Conservation (phyloP, 2,329 filamentous ascomycete species). For the Myriosclerotinia duriaeana region DNA sequence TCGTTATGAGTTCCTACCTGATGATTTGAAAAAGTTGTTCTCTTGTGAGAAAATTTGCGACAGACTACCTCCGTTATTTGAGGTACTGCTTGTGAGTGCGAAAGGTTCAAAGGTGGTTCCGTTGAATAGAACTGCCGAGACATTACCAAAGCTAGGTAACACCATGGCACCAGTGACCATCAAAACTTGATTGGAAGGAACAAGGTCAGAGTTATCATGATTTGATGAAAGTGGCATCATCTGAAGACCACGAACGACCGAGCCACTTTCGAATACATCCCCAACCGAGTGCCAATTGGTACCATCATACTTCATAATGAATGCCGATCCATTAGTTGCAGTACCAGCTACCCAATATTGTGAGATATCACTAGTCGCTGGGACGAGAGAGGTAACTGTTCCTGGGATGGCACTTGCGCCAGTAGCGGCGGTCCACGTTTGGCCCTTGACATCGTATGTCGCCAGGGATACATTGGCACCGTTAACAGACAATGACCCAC, state of each 20-base stretch:
- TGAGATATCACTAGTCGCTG: constrained; percentile 68
- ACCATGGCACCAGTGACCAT: constrained; percentile 82
- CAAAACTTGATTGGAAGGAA: constrained; percentile 68
- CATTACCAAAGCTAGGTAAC: constrained; percentile 73
- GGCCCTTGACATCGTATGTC: constrained; percentile 66
- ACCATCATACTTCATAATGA: constrained; percentile 80
- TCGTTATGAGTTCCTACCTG: constrained; percentile 51
- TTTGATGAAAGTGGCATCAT: constrained; percentile 69
- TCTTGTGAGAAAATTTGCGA: constrained; percentile 82
- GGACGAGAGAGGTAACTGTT: constrained; percentile 71
- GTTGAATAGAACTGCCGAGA: constrained; percentile 85
- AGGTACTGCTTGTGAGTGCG: constrained; percentile 68
- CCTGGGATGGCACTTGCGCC: constrained; percentile 70
- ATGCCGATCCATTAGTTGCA: constrained; percentile 65
- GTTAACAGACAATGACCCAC: constrained; percentile 71
- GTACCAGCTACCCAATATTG: constrained; percentile 82
- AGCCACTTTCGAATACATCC: constrained; percentile 61
- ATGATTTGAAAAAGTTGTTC: constrained; percentile 67
- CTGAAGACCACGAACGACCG: constrained; percentile 76
- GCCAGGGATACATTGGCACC: constrained; percentile 67
- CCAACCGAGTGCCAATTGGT: constrained; percentile 66
- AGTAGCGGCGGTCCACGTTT: constrained; percentile 65
- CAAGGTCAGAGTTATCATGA: constrained; percentile 63
- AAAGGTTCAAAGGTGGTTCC: constrained; percentile 78
- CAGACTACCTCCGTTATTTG: constrained; percentile 69